These are phyloP conservation scores for Sophora flavescens DNA, from an alignment of 306 rosid genomes.

Conservation along the genomic window DNA sequence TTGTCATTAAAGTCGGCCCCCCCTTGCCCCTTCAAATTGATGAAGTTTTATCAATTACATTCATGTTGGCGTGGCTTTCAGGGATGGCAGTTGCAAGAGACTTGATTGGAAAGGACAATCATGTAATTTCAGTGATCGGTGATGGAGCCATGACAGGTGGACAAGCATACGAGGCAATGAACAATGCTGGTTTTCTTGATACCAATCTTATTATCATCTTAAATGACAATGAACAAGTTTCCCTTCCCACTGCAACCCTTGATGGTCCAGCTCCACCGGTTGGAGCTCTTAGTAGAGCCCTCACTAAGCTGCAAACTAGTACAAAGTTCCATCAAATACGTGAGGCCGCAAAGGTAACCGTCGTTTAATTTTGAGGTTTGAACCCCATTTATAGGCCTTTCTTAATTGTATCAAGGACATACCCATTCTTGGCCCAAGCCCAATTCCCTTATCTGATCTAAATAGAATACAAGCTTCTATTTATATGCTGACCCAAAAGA, in stretches of 20 bases:
- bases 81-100: conserved; percentile 82
- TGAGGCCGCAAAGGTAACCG: conserved; percentile 61
- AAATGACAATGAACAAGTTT: conserved; percentile 75
- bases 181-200: conserved; percentile 74
- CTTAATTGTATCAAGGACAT: background rate
- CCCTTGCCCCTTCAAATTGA: background rate
- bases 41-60: background rate
- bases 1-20: background rate
- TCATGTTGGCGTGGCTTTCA: background rate
- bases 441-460: background rate
- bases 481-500: no score
- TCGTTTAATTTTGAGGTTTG: no score
- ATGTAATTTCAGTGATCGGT: conserved; percentile 70
- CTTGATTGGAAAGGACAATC: conserved; percentile 62
- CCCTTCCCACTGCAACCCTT: conserved; percentile 71
- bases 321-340: conserved; percentile 54
- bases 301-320: conserved; percentile 56
- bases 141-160: conserved; percentile 83
- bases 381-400: background rate
- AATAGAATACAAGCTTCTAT: no score
- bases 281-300: conserved; percentile 72
- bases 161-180: conserved; percentile 78
- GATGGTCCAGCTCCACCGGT: conserved; percentile 72
- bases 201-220: conserved; percentile 67
- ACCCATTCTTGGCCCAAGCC: background rate